A percentile compares a stretch with the other conserved stretches of the same genome.
Evolutionary conservation across 169 alveolate species (phyloP).

Genomic region (Eimeria maxima): DNA sequence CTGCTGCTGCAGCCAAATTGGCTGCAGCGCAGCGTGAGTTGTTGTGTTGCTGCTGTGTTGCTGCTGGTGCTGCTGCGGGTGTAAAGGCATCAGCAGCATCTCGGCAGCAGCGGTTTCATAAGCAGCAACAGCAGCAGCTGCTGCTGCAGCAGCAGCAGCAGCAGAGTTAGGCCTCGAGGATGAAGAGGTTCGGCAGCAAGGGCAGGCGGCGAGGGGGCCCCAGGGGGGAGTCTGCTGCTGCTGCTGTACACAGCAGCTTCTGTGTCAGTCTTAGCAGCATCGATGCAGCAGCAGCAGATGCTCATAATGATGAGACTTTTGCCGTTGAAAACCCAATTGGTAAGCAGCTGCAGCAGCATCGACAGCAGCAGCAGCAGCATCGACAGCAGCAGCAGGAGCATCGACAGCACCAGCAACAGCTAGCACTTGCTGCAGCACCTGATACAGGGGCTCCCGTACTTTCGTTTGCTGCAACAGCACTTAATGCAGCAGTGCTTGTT

Average conservation of each 20-base stretch:
- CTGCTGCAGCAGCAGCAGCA: background rate
- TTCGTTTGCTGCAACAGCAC: background rate
- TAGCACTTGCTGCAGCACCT: conserved; percentile 12
- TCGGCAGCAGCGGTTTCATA: background rate
- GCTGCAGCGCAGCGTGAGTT: conserved; percentile 52
- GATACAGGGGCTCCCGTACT: conserved; percentile 14
- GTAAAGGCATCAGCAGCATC: background rate
- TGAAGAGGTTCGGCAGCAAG: background rate
- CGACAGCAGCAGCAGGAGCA: background rate
- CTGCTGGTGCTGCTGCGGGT: conserved; percentile 2
- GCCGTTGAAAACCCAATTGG: conserved; percentile 17
- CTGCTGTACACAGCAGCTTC: background rate
- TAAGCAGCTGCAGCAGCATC: conserved; percentile 4
- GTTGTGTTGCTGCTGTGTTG: background rate
- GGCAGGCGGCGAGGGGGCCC: background rate
- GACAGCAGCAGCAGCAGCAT: conserved; percentile 1
- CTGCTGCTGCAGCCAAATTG: conserved; percentile 30
- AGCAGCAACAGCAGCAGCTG: background rate
- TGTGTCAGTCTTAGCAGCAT: background rate
- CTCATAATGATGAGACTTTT: conserved; percentile 38
- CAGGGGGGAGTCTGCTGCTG: background rate
- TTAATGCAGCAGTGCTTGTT: background rate
- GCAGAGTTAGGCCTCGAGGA: background rate
- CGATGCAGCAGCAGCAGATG: conserved; percentile 56
- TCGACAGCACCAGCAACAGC: too few species aligned